Evolutionary conservation across 768 basidiomycete genomes (phyloP), one percentile per base, ranked within the genome.

Genomic region (Tulasnella sp.): DNA sequence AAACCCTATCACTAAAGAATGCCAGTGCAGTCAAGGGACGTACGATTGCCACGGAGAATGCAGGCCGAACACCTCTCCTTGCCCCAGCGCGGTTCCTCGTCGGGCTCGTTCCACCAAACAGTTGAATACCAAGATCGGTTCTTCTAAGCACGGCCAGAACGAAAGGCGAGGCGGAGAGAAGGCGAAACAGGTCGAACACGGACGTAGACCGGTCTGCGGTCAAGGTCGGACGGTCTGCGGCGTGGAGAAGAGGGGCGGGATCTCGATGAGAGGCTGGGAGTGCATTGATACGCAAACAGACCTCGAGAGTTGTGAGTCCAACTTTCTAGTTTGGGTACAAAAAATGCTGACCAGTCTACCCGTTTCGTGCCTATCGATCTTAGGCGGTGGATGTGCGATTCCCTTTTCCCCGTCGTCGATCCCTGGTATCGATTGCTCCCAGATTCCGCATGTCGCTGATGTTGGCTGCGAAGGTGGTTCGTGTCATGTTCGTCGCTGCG

Each of bases 301-400:
- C 18, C 79, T 80, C 40, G 79, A 80, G 75, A 80, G 79, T 75
- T 80, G 79, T 80, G 75, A 56, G 79, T 80, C 12, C 39, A 21
- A 0, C 48, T 40, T 58, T 34, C 38, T 39, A 19, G n/a, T n/a
- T n/a, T n/a, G n/a, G n/a, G n/a, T n/a, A n/a, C n/a, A n/a, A 4
- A 1, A 24, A 24, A 24, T 72, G 21, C 39, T 38, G n/a, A 36
- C 1, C 24, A 19, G 9, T 40, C 24, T 4, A 6, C n/a, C 31
- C 39, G 27, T 19, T 4, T 14, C 38, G 71, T 44, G 10, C 16
- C 62, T 58, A 1, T 71, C 75, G 12, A n/a, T 27, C 0, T 36
- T 31, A 80, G 79, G 79, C 38, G 79, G 79, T n/a, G 79, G 79
- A 56, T 80, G 79, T 31, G 75, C 75, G 10, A 80, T 77, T 19